Conservation (phyloP, 306 rosid genomes). For the Vigna radiata region DNA sequence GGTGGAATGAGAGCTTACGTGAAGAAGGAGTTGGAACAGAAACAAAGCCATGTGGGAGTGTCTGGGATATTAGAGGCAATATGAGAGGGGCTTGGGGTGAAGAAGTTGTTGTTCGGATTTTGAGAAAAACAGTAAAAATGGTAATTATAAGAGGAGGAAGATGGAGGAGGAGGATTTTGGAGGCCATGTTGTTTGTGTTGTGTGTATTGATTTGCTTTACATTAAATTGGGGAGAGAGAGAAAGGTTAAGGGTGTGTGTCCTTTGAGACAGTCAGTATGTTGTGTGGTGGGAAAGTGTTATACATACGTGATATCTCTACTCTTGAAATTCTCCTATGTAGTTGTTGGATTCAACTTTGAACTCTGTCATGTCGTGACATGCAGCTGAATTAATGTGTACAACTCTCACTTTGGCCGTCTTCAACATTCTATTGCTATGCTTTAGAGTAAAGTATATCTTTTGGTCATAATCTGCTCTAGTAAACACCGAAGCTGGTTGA, state of each 20-base stretch:
- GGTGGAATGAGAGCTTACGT: conserved; percentile 67
- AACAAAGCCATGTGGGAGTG: conserved; percentile 43
- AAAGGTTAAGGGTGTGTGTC: not conserved
- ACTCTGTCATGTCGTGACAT: conserved; percentile 37
- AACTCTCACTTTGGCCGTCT: conserved; percentile 35
- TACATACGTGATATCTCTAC: not conserved
- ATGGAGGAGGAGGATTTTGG: conserved; percentile 4
- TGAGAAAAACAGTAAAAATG: conserved; percentile 37
- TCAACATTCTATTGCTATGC: conserved; percentile 14
- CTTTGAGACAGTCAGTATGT: conserved; percentile 6
- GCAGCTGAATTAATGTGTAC: conserved; percentile 2
- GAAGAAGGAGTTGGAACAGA: conserved; percentile 41
- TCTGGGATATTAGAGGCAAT: conserved; percentile 63
- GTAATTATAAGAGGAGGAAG: conserved; percentile 25
- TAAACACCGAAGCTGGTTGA: not conserved
- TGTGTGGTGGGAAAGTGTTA: conserved; percentile 10
- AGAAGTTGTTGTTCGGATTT: conserved; percentile 19
- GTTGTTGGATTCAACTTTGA: conserved; percentile 43
- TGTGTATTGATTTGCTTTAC: conserved; percentile 23
- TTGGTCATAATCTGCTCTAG: conserved; percentile 29
- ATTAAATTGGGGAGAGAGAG: not conserved
- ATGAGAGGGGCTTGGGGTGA: conserved; percentile 40
- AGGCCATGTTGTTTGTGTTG: conserved; percentile 37
- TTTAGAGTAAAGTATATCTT: conserved; percentile 11
- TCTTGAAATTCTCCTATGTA: conserved; percentile 19